phyloP scores from a whole-genome alignment of 805 yeast genomes.

The Yamadazyma paraphyllophila region DNA sequence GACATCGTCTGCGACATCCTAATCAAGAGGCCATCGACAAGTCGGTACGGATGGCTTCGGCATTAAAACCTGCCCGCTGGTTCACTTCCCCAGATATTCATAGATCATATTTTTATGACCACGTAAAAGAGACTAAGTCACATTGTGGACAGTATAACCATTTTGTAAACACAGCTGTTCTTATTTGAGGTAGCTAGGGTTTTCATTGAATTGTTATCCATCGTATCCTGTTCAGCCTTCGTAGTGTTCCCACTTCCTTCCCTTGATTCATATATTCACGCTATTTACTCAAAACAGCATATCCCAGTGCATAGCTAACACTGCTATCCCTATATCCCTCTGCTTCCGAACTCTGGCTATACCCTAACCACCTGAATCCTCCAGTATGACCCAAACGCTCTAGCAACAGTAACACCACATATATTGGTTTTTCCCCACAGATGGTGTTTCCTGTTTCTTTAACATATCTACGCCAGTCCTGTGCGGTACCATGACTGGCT shows the following conservation, averaged over 20 bases:
- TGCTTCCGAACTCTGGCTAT: slow-evolving; percentile 70
- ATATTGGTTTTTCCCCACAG: slow-evolving; percentile 85
- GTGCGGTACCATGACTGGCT: slow-evolving; percentile 53
- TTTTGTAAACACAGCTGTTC: too few relatives aligned
- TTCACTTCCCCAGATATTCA: too few relatives aligned
- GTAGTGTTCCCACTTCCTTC: neutral
- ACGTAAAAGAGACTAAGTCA: too few relatives aligned
- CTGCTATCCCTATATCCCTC: slow-evolving; percentile 56
- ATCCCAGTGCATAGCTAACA: slow-evolving; percentile 91
- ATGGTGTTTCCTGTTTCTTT: slow-evolving; percentile 78
- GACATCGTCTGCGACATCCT: too few relatives aligned
- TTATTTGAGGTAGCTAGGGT: too few relatives aligned
- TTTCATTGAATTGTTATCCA: too few relatives aligned
- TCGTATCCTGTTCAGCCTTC: neutral
- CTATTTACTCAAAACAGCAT: slow-evolving; percentile 23
- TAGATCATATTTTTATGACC: too few relatives aligned
- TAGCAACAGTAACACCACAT: slow-evolving; percentile 10
- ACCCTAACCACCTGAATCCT: slow-evolving; percentile 68
- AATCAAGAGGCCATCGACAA: too few relatives aligned
- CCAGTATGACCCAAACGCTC: slow-evolving; percentile 2
- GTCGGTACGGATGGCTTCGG: too few relatives aligned
- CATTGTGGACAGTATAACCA: too few relatives aligned
- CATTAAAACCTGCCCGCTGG: too few relatives aligned
- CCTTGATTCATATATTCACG: neutral
- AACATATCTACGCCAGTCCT: slow-evolving; percentile 66